Base-by-base conservation (phyloP, 306 rosid genomes). In the Cicer chorassanicum region DNA sequence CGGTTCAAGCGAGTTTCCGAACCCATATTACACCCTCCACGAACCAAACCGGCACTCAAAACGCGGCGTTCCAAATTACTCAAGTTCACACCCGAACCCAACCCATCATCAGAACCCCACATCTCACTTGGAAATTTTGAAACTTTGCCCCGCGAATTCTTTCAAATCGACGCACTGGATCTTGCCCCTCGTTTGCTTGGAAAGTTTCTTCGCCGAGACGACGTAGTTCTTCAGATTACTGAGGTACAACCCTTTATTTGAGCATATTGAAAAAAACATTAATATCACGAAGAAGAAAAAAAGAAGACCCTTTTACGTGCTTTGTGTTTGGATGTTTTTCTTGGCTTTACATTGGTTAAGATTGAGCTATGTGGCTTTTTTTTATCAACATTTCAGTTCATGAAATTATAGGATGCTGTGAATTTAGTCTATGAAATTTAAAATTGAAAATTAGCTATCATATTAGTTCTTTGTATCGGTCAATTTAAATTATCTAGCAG, bases 131-230 rank as follows among this genome's bases (percentile, higher is more conserved):
- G 16, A 6, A 46, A 83, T 55, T 77, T 82, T 71, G 68, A 82
- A 76, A 82, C 77, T 55, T 78, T 94, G 77, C 82, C 93, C 18
- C 76, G 69, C 38, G 68, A 75, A 0, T 91, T 93, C 87, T 93
- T 83, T 70, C 90, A 79, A 71, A 85, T 91, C 80, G 98, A 93
- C 34, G 86, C 97, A 16, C 51, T 89, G 6, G 94, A 88, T 84
- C 96, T 89, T 8, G 98, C 98, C 60, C 97, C 94, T 0, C 92
- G 91, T 59, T 89, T 93, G 86, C 89, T 91, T 4, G 98, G 98
- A 16, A 91, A 93, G 89, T 80, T 86, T 57, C 87, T 91, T 0
- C 86, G 91, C 76, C 67, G 96, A 68, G 97, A 89, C 71, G 87
- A 87, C 19, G 93, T 91, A 73, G 94, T 93, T 90, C 96, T 93